Percentiles rank a stretch among this genome's conserved stretches.
Conservation (phyloP, 208 protist genomes). For the Polymyxa betae region DNA sequence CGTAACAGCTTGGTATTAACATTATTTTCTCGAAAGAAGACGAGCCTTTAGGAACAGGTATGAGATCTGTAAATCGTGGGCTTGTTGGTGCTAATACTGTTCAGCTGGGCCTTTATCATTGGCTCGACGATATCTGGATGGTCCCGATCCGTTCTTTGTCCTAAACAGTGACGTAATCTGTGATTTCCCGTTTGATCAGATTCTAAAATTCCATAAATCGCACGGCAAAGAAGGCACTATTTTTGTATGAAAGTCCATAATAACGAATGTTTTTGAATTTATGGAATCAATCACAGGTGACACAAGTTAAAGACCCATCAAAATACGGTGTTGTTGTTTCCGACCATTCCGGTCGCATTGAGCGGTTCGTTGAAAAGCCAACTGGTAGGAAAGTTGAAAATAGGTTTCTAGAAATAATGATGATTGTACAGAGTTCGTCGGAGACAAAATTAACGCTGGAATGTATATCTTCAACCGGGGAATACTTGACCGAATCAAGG, state of each 20-base stretch:
- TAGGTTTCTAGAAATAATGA: neutral
- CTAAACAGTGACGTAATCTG: conserved; percentile 96
- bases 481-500: conserved; percentile 68
- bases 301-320: conserved; percentile 89
- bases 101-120: conserved; percentile 91
- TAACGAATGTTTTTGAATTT: neutral
- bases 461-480: conserved; percentile 94
- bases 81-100: neutral
- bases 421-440: conserved; percentile 80
- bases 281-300: conserved; percentile 63
- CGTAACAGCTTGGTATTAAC: conserved; percentile 81
- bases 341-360: conserved; percentile 76
- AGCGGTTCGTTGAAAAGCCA: conserved; percentile 92
- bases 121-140: conserved; percentile 83
- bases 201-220: conserved; percentile 89
- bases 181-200: conserved; percentile 87
- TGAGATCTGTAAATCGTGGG: neutral
- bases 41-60: conserved; percentile 88
- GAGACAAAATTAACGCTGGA: conserved; percentile 94
- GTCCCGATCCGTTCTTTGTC: conserved; percentile 91
- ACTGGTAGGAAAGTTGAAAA: conserved; percentile 56
- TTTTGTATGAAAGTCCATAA: conserved; percentile 71
- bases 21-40: conserved; percentile 91
- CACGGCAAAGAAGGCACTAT: conserved; percentile 94
- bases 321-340: conserved; percentile 96